Conservation (phyloP, 768 basidiomycete genomes). For the Clavulina sp. region DNA sequence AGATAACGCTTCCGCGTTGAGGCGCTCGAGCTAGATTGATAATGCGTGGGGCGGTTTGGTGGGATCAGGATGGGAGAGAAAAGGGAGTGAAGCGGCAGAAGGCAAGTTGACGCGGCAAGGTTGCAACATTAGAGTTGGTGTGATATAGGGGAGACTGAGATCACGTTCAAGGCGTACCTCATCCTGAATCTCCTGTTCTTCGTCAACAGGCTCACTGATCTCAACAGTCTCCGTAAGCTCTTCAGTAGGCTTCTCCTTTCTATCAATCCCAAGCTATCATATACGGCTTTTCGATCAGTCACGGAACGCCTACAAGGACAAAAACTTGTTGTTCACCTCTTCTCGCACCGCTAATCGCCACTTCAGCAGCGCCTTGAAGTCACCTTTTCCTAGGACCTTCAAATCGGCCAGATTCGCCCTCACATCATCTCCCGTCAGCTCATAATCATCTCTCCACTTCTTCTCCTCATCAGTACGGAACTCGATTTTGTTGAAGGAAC, state of each 20-base stretch:
- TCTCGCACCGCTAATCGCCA: slow-evolving; percentile 81
- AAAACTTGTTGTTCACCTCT: slow-evolving; percentile 38
- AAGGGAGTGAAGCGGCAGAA: no score
- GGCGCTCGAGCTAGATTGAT: slow-evolving; percentile 49
- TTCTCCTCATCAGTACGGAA: slow-evolving; percentile 78
- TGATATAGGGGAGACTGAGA: not conserved
- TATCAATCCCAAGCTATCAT: slow-evolving; percentile 65
- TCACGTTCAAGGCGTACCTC: slow-evolving; percentile 39
- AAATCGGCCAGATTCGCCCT: slow-evolving; percentile 76
- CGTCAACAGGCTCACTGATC: slow-evolving; percentile 40
- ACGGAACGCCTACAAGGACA: not conserved
- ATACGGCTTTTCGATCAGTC: not conserved
- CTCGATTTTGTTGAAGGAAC: slow-evolving; percentile 55
- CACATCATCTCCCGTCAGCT: slow-evolving; percentile 62
- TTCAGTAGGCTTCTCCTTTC: slow-evolving; percentile 52
- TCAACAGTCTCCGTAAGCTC: slow-evolving; percentile 60
- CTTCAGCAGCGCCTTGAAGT: slow-evolving; percentile 84
- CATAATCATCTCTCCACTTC: slow-evolving; percentile 58
- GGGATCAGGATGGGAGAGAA: no score
- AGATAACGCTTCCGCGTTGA: slow-evolving; percentile 58
- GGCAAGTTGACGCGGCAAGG: no score
- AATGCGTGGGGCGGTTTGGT: not conserved
- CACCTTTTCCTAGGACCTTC: slow-evolving; percentile 93
- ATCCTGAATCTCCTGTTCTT: slow-evolving; percentile 75
- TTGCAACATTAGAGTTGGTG: slow-evolving; percentile 2